Evolutionary conservation across 1,139 yeast species (phyloP).

Genomic region (Diutina sp.): DNA sequence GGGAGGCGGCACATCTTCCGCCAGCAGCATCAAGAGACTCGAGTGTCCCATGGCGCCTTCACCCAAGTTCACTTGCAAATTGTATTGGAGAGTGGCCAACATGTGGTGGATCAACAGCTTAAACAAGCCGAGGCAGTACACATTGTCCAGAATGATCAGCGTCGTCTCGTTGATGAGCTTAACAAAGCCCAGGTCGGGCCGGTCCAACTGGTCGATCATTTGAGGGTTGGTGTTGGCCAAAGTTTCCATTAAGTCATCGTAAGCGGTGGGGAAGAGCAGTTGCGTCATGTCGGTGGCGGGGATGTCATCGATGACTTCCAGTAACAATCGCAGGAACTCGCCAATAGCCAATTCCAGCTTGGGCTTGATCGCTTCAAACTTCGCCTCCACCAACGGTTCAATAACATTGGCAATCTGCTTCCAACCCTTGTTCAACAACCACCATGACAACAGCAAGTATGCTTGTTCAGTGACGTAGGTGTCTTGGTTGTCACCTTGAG

Average conservation of each 20-base stretch:
- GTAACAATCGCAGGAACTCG: slow-evolving; percentile 31
- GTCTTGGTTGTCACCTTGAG: slow-evolving; percentile 10
- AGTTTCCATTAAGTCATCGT: slow-evolving; percentile 30
- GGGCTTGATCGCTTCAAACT: slow-evolving; percentile 56
- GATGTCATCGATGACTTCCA: slow-evolving; percentile 10
- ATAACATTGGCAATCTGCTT: slow-evolving; percentile 39
- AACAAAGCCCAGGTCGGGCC: slow-evolving; percentile 26
- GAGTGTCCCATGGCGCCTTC: neutral
- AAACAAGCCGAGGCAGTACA: neutral
- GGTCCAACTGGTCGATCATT: slow-evolving; percentile 24
- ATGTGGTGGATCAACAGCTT: slow-evolving; percentile 1
- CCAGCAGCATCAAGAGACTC: slow-evolving; percentile 1
- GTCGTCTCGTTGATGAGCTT: slow-evolving; percentile 35
- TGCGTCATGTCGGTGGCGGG: slow-evolving; percentile 13
- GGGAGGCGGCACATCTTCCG: neutral
- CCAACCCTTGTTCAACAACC: slow-evolving; percentile 89
- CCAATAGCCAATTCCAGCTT: slow-evolving; percentile 54
- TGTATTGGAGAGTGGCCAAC: slow-evolving; percentile 2
- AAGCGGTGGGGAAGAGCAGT: slow-evolving; percentile 26
- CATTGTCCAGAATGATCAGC: slow-evolving; percentile 18
- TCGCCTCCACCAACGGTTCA: slow-evolving; percentile 42
- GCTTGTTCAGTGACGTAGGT: slow-evolving; percentile 58
- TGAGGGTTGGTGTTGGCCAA: slow-evolving; percentile 34
- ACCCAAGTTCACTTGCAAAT: neutral
- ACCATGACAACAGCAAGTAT: slow-evolving; percentile 84